Percentiles rank a stretch among this genome's conserved stretches.
Evolutionary conservation across 495 filamentous ascomycete genomes (phyloP).

Genomic region (Hypoxylon perforatum): DNA sequence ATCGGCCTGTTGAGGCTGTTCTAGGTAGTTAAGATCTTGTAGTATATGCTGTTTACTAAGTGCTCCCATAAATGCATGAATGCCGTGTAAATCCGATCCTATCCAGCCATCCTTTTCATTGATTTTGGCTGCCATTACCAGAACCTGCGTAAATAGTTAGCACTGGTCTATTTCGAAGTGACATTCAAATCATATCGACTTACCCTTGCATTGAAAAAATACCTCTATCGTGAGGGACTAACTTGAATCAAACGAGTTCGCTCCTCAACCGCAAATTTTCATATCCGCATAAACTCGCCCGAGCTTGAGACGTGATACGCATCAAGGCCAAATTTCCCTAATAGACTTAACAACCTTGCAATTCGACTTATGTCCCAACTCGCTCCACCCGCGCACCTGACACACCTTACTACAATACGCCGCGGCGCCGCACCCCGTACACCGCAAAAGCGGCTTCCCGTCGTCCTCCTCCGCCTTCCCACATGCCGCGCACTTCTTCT

Average conservation of each 20-base stretch:
- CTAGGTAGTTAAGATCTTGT: neutral
- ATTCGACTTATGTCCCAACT: constrained; percentile 54
- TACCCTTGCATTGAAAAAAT: too few species aligned
- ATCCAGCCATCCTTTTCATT: too few species aligned
- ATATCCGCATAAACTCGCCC: too few species aligned
- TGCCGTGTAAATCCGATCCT: too few species aligned
- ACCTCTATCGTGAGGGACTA: too few species aligned
- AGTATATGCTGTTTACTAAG: neutral
- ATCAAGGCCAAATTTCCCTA: constrained; percentile 49
- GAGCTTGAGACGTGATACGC: too few species aligned
- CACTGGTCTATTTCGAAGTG: too few species aligned
- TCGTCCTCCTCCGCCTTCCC: constrained; percentile 33
- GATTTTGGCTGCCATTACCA: too few species aligned
- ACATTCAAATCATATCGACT: too few species aligned
- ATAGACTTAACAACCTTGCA: constrained; percentile 56
- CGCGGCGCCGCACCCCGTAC: constrained; percentile 54
- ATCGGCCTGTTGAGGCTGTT: neutral
- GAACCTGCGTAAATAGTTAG: too few species aligned
- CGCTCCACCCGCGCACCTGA: constrained; percentile 55
- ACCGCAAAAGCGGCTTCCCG: constrained; percentile 44
- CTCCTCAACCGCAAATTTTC: too few species aligned
- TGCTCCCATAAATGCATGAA: neutral
- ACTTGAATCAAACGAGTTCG: too few species aligned
- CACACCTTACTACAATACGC: constrained; percentile 59
- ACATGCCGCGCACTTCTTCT: constrained; percentile 39